Evolutionary conservation across 2,329 filamentous ascomycete genomes (phyloP).

Genomic region (Colletotrichum chrysophilum): DNA sequence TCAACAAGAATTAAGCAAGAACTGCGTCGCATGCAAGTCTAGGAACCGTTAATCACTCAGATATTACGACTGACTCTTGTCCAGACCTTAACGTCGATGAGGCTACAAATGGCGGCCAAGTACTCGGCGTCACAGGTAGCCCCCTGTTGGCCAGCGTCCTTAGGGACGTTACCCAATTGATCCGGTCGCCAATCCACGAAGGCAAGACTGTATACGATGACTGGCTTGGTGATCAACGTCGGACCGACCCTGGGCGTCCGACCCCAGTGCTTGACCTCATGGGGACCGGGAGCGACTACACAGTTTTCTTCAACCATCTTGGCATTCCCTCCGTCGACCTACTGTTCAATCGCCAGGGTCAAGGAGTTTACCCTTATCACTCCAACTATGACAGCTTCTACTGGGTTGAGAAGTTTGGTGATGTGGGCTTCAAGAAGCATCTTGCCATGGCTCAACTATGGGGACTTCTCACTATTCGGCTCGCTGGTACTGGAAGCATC

Average conservation of each 20-base stretch:
- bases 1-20: constrained; percentile 66
- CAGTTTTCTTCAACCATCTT: constrained; percentile 64
- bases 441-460: constrained; percentile 53
- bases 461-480: constrained; percentile 19
- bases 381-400: constrained; percentile 76
- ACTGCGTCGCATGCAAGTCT: constrained; percentile 66
- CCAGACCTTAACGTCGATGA: neutral
- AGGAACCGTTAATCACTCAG: fast-evolving
- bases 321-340: constrained; percentile 60
- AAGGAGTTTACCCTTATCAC: constrained; percentile 61
- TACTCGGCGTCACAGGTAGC: neutral
- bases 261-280: constrained; percentile 45
- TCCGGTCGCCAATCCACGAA: constrained; percentile 56
- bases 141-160: neutral
- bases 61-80: neutral
- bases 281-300: constrained; percentile 66
- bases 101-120: neutral
- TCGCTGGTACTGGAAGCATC: constrained; percentile 7
- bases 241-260: constrained; percentile 37
- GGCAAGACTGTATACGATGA: constrained; percentile 43
- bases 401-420: constrained; percentile 76
- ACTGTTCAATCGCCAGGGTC: constrained; percentile 44
- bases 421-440: constrained; percentile 59
- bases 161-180: constrained; percentile 45
- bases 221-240: constrained; percentile 41